Conservation (phyloP, 2,329 filamentous ascomycete species). For the Emericellopsis atlantica region DNA sequence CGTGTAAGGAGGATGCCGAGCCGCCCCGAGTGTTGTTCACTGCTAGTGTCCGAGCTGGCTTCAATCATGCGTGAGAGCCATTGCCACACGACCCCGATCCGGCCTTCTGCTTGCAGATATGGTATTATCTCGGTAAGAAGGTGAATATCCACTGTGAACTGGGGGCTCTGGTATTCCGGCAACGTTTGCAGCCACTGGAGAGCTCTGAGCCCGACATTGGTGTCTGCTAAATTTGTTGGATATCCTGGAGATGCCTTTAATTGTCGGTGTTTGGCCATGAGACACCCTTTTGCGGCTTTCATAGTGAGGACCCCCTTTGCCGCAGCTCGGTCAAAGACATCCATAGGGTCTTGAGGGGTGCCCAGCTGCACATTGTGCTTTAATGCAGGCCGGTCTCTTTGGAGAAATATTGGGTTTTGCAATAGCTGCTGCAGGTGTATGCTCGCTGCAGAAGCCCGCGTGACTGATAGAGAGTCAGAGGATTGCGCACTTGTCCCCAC, state of each 20-base stretch:
- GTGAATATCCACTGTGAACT: too few species aligned
- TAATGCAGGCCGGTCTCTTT: conserved; percentile 8
- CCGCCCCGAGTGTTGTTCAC: too few species aligned
- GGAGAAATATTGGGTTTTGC: conserved; percentile 41
- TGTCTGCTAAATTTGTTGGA: too few species aligned
- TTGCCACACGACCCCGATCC: too few species aligned
- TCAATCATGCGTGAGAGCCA: too few species aligned
- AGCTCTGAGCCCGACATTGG: too few species aligned
- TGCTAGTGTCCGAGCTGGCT: too few species aligned
- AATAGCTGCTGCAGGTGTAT: conserved; percentile 44
- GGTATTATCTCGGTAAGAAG: too few species aligned
- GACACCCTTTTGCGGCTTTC: conserved; percentile 38
- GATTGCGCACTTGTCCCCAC: neutral
- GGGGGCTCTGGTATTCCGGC: too few species aligned
- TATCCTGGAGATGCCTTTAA: too few species aligned
- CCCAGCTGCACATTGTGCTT: neutral
- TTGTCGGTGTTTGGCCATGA: conserved; percentile 19
- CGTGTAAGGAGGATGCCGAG: conserved; percentile 16
- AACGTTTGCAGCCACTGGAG: too few species aligned
- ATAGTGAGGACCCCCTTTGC: conserved; percentile 43
- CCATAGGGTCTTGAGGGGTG: conserved; percentile 28
- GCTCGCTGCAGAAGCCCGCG: conserved; percentile 23
- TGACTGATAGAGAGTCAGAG: neutral
- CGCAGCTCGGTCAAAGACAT: conserved; percentile 43
- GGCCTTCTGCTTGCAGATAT: too few species aligned